Conservation (phyloP, 768 basidiomycete species). For the Daedaleopsis sinensis region DNA sequence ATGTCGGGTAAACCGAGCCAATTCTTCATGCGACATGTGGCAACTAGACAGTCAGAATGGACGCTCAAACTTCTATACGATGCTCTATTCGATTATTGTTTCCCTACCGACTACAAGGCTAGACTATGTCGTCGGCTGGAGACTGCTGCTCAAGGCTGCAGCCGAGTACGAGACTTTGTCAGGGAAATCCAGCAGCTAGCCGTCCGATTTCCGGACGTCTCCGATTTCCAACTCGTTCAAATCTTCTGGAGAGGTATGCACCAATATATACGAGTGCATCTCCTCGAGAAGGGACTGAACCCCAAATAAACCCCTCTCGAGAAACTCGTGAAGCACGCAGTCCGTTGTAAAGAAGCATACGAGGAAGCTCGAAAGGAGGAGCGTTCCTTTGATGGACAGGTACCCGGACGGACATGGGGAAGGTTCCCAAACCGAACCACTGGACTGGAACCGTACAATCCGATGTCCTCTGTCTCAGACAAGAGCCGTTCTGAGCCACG, state of each 20-base stretch:
- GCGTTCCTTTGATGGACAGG: neutral
- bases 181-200: slow-evolving; percentile 26
- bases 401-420: neutral
- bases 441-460: neutral
- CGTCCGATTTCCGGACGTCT: slow-evolving; percentile 15
- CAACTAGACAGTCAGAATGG: slow-evolving; percentile 14
- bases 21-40: slow-evolving; percentile 29
- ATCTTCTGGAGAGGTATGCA: slow-evolving; percentile 17
- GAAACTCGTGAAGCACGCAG: neutral
- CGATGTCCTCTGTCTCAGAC: no score
- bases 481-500: no score
- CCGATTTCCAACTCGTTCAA: slow-evolving; percentile 11
- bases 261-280: slow-evolving; percentile 20
- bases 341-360: neutral
- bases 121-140: neutral
- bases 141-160: slow-evolving; percentile 1
- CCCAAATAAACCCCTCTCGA: neutral
- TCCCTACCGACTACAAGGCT: slow-evolving; percentile 17
- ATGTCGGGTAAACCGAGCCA: slow-evolving; percentile 15
- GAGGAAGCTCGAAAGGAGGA: neutral
- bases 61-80: slow-evolving; percentile 14
- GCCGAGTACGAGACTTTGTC: slow-evolving; percentile 20
- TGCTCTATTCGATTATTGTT: slow-evolving; percentile 21
- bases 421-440: neutral
- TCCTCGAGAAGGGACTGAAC: slow-evolving; percentile 24